Base-by-base conservation (phyloP, 305 asterid species). In the Fraxinus platypoda region DNA sequence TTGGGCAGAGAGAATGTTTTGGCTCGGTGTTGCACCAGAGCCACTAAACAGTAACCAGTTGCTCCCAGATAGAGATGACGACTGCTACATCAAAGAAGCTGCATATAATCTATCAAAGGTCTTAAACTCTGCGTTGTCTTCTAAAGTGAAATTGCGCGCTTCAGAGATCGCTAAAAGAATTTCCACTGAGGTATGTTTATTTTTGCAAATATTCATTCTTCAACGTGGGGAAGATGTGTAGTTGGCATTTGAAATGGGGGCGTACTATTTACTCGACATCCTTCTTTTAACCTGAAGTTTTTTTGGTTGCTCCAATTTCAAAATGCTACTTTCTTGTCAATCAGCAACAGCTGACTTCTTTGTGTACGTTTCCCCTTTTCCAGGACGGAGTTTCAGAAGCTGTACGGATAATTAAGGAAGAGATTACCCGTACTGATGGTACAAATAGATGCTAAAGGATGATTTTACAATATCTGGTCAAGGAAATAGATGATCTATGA, bases 1-100 rank as follows among this genome's bases (percentile, higher is more conserved):
- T 75, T 95, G 99, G 98, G 98, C 98, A 19, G 99, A 95, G 90
- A 92, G 98, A 84, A 94, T 95, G 97, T 93, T 84, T 90, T 94
- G 99, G 99, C 94, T 94, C 37, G 99, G 99, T 23, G 99, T 95
- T 79, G 86, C 97, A 84, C 89, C 98, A 0, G 94, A 93, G 90
- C 98, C 98, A 43, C 85, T 95, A 54, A 89, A 85, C 37, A 84
- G 88, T 52, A 75, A 87, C 35, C 90, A 85, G 62, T 86, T 94
- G 83, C 85, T 95, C 82, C 97, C 94, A 4, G 95, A 92, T 80
- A 85, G 84, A 35, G 91, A 88, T 43, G 94, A 89, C 33, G 92
- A 84, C 76, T 74, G 66, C 71, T 81, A 84, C 87, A 80, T 92
- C 28, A 82, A 33, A 54, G 72, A 88, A 92, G 97, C 95, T 80